Base-by-base conservation (phyloP, 257 asterid genomes). In the Plectranthus barbatus region DNA sequence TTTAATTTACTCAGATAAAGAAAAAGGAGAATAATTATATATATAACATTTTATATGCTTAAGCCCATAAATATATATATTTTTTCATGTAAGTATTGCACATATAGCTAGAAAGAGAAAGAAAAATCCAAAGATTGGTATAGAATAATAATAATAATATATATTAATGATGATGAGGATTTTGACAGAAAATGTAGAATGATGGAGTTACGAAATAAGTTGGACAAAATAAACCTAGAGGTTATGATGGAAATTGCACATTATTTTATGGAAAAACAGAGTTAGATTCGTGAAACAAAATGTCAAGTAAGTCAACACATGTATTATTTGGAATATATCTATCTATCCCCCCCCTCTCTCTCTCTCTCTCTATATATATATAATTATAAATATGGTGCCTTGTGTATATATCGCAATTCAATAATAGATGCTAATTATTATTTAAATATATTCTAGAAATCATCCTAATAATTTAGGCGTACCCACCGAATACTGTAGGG, bases 281-380 rank as follows among this genome's bases (percentile, higher is more conserved):
- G 4, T 41, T 60, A n/a, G 14, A 37, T 39, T 59, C 49, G 62
- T 20, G 57, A 45, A 68, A 68, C 56, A 60, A 12, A 36, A 12
- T 39, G 6, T 23, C 12, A 9, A 39, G 6, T 68, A 59, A 55
- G 68, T 68, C 73, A 68, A 68, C 60, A 36, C 1, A 15, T 7
- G 45, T 59, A 68, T 68, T 23, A 58, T 68, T 59, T 59, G 55
- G 18, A 68, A 36, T 68, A 42, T 46, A 53, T n/a, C n/a, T n/a
- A n/a, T n/a, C n/a, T n/a, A n/a, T n/a, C n/a, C n/a, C n/a, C n/a
- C n/a, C n/a, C n/a, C n/a, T n/a, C n/a, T n/a, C n/a, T n/a, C n/a
- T n/a, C n/a, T n/a, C n/a, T n/a, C n/a, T n/a, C n/a, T n/a, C n/a
- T n/a, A n/a, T n/a, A n/a, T n/a, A n/a, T n/a, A n/a, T n/a, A n/a